Evolutionary conservation across 306 rosid species (phyloP), one percentile per base, ranked within the genome.

Genomic region (Albizia julibrissin): DNA sequence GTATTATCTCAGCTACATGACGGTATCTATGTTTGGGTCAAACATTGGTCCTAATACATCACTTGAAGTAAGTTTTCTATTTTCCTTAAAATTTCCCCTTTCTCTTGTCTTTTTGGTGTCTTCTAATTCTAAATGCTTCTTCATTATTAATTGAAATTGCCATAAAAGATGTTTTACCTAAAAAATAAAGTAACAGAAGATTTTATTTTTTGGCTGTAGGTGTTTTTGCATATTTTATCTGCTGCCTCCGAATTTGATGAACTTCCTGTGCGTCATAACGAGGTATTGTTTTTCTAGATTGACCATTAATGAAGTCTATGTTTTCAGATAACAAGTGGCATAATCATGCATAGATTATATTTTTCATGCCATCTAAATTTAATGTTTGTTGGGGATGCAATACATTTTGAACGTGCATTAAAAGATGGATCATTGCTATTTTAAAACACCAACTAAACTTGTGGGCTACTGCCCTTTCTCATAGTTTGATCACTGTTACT

Each of bases 261-360:
- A 80, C 97, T 95, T 77, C 99, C 98, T 71, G 98, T 95, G 83
- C 97, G 98, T 80, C 99, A 93, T 74, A 95, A 93, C 70, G 98
- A 95, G 99, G 98, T 95, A 84, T 22, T 59, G 78, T 24, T 72
- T 72, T 59, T 54, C 74, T 16, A 66, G 44, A 18, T 33, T 16
- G 21, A 15, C 75, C 72, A 22, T 31, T 13, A 10, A 79, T 58
- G 34, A 31, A 29, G 47, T 69, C 7, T 37, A 18, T 50, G 10
- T 71, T 61, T 74, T 68, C 44, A 77, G 72, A 70, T 79, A 31
- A 16, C 22, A 75, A 62, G 7, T 70, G 67, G 70, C 37, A 19
- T 10, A 79, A 69, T 26, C n/a, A 61, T 65, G 64, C 76, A 54
- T 43, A 42, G 80, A 58, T 64, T 75, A 19, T 42, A 61, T 61